These are phyloP conservation scores for Daldinia caldariorum DNA, from an alignment of 495 filamentous ascomycete species.

Conservation along the genomic window DNA sequence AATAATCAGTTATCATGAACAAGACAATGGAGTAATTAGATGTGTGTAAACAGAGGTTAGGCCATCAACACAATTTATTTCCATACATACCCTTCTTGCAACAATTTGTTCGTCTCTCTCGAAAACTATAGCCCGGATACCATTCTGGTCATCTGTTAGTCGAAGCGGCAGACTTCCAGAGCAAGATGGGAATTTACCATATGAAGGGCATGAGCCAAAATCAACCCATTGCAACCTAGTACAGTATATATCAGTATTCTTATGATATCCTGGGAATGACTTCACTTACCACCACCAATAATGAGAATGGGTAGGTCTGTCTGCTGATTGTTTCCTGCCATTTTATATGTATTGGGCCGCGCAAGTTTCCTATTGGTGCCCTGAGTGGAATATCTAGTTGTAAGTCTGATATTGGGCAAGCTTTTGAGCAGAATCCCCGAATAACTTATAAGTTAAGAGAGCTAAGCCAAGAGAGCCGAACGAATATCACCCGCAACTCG, in stretches of 20 bases:
- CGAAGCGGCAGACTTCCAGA: not conserved
- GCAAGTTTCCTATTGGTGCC: not conserved
- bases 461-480: not conserved
- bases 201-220: constrained; percentile 42
- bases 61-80: not conserved
- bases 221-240: constrained; percentile 44
- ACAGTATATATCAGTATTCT: not conserved
- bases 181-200: constrained; percentile 1
- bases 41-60: not conserved
- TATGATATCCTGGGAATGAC: not conserved
- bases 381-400: not conserved
- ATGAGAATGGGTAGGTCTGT: constrained; percentile 41
- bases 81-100: constrained; percentile 35
- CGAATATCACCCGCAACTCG: not conserved
- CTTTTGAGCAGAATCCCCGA: not conserved
- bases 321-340: constrained; percentile 17
- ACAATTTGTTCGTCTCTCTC: constrained; percentile 56
- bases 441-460: not conserved
- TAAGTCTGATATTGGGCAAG: not conserved
- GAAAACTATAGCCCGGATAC: constrained; percentile 60
- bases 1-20: not conserved
- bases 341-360: not conserved
- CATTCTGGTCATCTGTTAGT: constrained; percentile 49
- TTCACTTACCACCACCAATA: constrained; percentile 44
- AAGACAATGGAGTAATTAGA: not conserved